Evolutionary conservation across 2,329 filamentous ascomycete genomes (phyloP).

Genomic region (Colletotrichum abscissum): DNA sequence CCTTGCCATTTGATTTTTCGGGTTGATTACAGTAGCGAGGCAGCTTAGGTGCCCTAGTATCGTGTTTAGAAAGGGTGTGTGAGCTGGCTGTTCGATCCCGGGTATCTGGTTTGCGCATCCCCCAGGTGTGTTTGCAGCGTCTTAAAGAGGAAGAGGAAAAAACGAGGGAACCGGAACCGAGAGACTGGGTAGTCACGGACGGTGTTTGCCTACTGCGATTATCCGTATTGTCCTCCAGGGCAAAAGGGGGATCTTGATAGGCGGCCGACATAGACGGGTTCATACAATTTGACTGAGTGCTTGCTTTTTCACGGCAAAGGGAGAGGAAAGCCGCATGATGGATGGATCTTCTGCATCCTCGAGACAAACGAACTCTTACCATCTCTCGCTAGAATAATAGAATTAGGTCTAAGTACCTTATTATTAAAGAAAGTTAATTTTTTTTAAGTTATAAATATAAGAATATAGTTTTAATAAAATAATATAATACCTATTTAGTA

Average conservation of each 20-base stretch:
- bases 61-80: neutral
- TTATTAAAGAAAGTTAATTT: no score
- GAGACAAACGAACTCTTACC: neutral
- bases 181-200: neutral
- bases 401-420: no score
- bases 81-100: neutral
- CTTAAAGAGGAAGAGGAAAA: neutral
- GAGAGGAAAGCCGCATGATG: neutral
- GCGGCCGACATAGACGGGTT: neutral
- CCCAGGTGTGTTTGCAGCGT: neutral
- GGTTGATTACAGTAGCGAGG: neutral
- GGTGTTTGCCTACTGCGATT: neutral
- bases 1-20: neutral
- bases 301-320: neutral
- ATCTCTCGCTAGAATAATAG: neutral
- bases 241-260: neutral
- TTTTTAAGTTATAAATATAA: no score
- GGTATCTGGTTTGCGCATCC: neutral
- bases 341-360: neutral
- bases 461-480: no score
- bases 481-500: no score
- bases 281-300: neutral
- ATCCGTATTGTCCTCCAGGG: neutral
- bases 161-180: conserved; percentile 14
- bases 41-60: neutral